Base-by-base conservation (phyloP, 2,329 filamentous ascomycete genomes). In the Xylaria sp. region DNA sequence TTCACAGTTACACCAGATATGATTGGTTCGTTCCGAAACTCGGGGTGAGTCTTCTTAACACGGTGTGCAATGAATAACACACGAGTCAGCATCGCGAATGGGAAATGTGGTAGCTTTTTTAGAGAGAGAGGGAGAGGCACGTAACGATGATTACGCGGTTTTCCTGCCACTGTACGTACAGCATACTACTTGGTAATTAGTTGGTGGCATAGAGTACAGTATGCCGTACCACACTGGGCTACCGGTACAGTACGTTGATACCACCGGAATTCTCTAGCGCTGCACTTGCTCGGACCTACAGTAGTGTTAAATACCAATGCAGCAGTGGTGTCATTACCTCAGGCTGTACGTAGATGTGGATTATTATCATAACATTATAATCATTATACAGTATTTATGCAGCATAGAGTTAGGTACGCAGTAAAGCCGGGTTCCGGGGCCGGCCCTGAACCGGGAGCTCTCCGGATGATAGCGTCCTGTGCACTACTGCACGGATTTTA, bases 11-110 rank as follows among this genome's bases (percentile, higher is more conserved):
- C 58, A 57, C 52, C 10, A 46, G 23, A 31, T 46, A 12, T 51
- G 52, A 69, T 65, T 61, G 66, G 62, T 13, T 39, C 13, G 23
- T 61, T 51, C 8, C n/a, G 34, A 31, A 37, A 50, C 31, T 23
- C 3, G 20, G 51, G 44, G 7, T 9, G 13, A 41, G 50, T 28
- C 13, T 34, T 15, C 18, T 18, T 41, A 46, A 67, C 54, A 44
- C 52, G 54, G 46, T 54, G 31, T 54, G 61, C 34, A 34, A 65
- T 56, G 31, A 56, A 59, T 55, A 63, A 48, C 58, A 59, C 59
- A 41, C 58, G 54, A 66, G 63, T 63, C 66, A 69, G 66, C 57
- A 9, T 37, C 56, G 31, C 50, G 67, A 61, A 51, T 56, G 60
- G 65, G 37, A 67, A 23, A 59, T 8, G 54, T 46, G 48, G 48